Percentiles rank a stretch among this genome's conserved stretches.
These are phyloP conservation scores for Clathrus columnatus DNA, from an alignment of 768 basidiomycete genomes.

Conservation along the genomic window DNA sequence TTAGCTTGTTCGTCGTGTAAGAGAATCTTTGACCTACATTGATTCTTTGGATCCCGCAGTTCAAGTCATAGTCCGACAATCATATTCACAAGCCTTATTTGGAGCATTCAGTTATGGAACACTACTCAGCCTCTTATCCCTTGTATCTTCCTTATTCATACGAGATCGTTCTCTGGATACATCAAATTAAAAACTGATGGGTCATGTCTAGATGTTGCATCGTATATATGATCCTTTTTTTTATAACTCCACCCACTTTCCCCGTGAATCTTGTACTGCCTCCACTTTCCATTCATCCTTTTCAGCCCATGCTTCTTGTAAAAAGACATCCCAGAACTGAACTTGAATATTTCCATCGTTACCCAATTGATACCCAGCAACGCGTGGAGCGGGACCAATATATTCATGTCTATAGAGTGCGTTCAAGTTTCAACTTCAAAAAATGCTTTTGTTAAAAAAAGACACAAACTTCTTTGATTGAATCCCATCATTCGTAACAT, in stretches of 20 bases:
- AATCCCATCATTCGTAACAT: slow-evolving; percentile 28
- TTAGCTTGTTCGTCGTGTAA: slow-evolving; percentile 41
- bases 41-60: slow-evolving; percentile 33
- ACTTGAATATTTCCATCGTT: slow-evolving; percentile 31
- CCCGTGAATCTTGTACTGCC: slow-evolving; percentile 24
- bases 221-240: too few relatives aligned
- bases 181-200: background rate
- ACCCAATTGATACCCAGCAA: slow-evolving; percentile 34
- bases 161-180: background rate
- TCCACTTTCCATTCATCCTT: slow-evolving; percentile 33
- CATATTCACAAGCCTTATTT: slow-evolving; percentile 36
- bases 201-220: background rate
- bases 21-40: slow-evolving; percentile 41
- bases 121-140: background rate
- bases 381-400: slow-evolving; percentile 35
- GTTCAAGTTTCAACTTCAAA: too few relatives aligned
- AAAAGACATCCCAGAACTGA: slow-evolving; percentile 36
- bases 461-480: slow-evolving; percentile 23
- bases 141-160: background rate
- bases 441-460: background rate
- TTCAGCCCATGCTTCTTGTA: slow-evolving; percentile 36
- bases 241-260: slow-evolving; percentile 29
- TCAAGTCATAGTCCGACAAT: slow-evolving; percentile 20
- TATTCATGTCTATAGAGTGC: slow-evolving; percentile 30
- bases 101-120: slow-evolving; percentile 28